Evolutionary conservation across 495 filamentous ascomycete species (phyloP), one percentile per base, ranked within the genome.

Genomic region (Parmelia sp.): DNA sequence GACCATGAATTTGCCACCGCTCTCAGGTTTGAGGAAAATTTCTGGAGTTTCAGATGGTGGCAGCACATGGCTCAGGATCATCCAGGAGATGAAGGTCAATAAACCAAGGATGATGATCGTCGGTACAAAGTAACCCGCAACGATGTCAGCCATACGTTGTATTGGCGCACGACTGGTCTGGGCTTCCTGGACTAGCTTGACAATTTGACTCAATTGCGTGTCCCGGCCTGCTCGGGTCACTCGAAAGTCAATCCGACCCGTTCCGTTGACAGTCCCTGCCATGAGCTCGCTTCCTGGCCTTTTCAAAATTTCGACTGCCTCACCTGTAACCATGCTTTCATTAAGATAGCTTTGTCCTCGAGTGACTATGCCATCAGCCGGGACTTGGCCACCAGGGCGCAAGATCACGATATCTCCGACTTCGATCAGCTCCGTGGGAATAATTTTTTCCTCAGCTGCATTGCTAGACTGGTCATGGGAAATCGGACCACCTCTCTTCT

Each of bases 281-380:
- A 97, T 92, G 45, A 97, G 76, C 49, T 84, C 72, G 71, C 84
- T 86, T 3, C 90, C 91, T 68, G 89, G 88, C 62, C 81, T 83
- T 73, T 97, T 99, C 65, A 90, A 84, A 42, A 97, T 91, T 1
- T 93, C 92, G 78, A 96, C 88, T 4, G 93, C 88, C 77, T 99
- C 94, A 61, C 94, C 94, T 17, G 95, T 99, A 47, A 99, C 92
- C 95, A 97, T 97, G 71, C 91, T 96, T 73, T 99, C 94, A 69
- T 99, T 91, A 47, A 97, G 85, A 71, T 93, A 96, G 31, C 90
- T 92, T 75, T 97, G 90, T 14, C 94, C 94, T 35, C 87, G 81
- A 53, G 91, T 90, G 57, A 99, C 85, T 40, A 84, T 81, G 27
- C 94, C 94, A 73, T 99, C 94, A 0, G 93, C 95, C 4, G 94